Evolutionary conservation across 345 rosid species (phyloP), one percentile per base, ranked within the genome.

Genomic region (Citrus glauca): DNA sequence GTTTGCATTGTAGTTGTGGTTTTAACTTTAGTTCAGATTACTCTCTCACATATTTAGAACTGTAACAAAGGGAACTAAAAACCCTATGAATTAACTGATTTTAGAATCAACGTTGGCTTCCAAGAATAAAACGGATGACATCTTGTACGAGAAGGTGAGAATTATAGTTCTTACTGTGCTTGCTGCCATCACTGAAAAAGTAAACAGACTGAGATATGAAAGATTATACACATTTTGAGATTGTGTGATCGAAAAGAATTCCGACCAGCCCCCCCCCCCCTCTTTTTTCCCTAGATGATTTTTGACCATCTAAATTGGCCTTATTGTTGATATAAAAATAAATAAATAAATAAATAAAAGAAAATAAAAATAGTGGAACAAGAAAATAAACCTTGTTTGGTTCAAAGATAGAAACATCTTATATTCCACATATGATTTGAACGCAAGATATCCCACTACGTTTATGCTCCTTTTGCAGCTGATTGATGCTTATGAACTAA

Each of bases 71-170:
- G 56, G 56, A 63, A 67, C 25, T 9, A 33, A 71, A 38, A 17
- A 13, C 38, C 22, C 17, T 55, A 5, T 25, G 19, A 20, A 13
- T 24, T 11, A n/a, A 45, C 24, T 40, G 20, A n/a, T 22, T 30
- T 57, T 53, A 57, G 4, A 72, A n/a, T 6, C n/a, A 14, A 72
- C 7, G 13, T 35, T 14, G 24, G 66, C 75, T 57, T 37, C 55
- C 75, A 79, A 81, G 84, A 84, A 82, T 64, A 56, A 40, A 79
- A 80, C 76, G 81, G 75, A 65, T 81, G 87, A 85, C 83, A 80
- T 85, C 82, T 85, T 79, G 78, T 83, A 75, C 85, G 86, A 81
- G 79, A 82, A 45, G 82, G 40, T 85, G 78, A 86, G 85, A 83
- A 80, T 83, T 87, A 28, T 48, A 48, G 35, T 33, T 72, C 85